phyloP scores from a whole-genome alignment of 148 eudicot genomes.

The Rhododendron simsii region DNA sequence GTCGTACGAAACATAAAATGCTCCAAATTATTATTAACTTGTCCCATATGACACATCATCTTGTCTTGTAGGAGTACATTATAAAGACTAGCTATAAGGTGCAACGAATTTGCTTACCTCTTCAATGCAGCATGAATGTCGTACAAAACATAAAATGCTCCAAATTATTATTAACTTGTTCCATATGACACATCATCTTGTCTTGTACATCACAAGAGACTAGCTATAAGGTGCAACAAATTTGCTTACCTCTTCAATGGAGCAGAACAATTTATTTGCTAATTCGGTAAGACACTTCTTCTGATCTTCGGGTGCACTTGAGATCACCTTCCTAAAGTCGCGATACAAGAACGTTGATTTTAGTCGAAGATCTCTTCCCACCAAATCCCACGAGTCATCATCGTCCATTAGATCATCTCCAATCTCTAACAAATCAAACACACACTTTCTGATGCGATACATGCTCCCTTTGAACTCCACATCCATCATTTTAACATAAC shows the following conservation, averaged over 20 bases:
- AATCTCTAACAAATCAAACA: conserved; percentile 7
- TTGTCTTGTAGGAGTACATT: not conserved
- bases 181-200: not conserved
- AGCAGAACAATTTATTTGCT: conserved; percentile 13
- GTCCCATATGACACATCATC: not conserved
- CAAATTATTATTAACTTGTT: not conserved
- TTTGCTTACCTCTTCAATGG: conserved; percentile 16
- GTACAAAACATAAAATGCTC: not conserved
- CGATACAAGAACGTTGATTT: conserved; percentile 15
- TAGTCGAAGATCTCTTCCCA: conserved; percentile 6
- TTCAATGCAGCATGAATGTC: conserved; percentile 9
- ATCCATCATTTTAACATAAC: not conserved
- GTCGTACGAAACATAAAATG: not conserved
- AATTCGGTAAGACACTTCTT: conserved; percentile 13
- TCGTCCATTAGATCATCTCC: conserved; percentile 8
- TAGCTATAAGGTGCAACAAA: not conserved
- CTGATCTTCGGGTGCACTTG: conserved; percentile 11
- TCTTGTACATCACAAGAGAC: not conserved
- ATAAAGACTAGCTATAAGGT: not conserved
- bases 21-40: not conserved
- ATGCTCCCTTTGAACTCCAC: conserved; percentile 14
- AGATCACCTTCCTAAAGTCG: conserved; percentile 13
- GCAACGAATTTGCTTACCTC: conserved; percentile 4
- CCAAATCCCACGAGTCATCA: conserved; percentile 13
- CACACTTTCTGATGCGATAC: conserved; percentile 8